phyloP scores from a whole-genome alignment of 495 filamentous ascomycete species.

The Letharia columbiana region DNA sequence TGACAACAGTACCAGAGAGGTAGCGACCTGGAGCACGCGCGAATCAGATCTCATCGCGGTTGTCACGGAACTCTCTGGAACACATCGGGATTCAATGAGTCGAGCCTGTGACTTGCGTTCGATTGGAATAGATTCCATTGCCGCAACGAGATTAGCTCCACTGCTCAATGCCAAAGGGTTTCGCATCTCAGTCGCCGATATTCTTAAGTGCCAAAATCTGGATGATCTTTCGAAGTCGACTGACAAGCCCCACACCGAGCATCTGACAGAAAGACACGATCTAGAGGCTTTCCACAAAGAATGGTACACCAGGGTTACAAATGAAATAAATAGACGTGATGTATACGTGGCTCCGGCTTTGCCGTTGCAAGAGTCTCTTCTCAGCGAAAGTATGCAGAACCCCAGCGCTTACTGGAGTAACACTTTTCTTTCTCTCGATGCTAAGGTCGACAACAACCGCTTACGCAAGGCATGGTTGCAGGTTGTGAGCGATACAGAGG shows the following conservation, averaged over 20 bases:
- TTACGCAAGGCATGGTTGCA: conserved; percentile 52
- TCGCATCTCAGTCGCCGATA: conserved; percentile 27
- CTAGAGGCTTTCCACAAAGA: conserved; percentile 25
- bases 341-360: conserved; percentile 24
- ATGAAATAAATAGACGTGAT: conserved; percentile 21
- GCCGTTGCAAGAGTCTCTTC: conserved; percentile 33
- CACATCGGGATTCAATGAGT: conserved; percentile 24
- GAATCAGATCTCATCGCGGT: conserved; percentile 23
- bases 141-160: conserved; percentile 30
- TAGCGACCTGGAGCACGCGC: conserved; percentile 7
- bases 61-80: conserved; percentile 27
- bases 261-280: conserved; percentile 21
- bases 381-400: conserved; percentile 32
- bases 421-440: conserved; percentile 34
- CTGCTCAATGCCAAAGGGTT: conserved; percentile 28
- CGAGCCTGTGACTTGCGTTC: conserved; percentile 27
- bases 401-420: conserved; percentile 35
- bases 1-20: not conserved
- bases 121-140: conserved; percentile 34
- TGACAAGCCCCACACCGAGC: not conserved
- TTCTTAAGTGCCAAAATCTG: conserved; percentile 30
- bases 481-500: conserved; percentile 50
- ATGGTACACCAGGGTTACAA: conserved; percentile 21
- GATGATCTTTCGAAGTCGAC: conserved; percentile 4
- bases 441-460: conserved; percentile 40